Percentiles rank a stretch among this genome's conserved stretches.
Evolutionary conservation across 129 eudicot genomes (phyloP).

Genomic region (Daucus carota): DH1_v3.0 NC_030386.2:29165501-29166000

Average conservation of each 20-base stretch:
- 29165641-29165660: slow-evolving; percentile 65
- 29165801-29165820: slow-evolving; percentile 14
- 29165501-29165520: slow-evolving; percentile 78
- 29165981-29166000: slow-evolving; percentile 1
- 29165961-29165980: neutral
- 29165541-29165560: slow-evolving; percentile 63
- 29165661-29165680: slow-evolving; percentile 50
- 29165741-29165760: slow-evolving; percentile 33
- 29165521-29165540: slow-evolving; percentile 79
- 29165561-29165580: slow-evolving; percentile 73
- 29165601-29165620: slow-evolving; percentile 87
- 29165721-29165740: slow-evolving; percentile 63
- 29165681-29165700: slow-evolving; percentile 71
- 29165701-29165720: slow-evolving; percentile 93
- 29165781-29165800: slow-evolving; percentile 18
- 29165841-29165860: slow-evolving; percentile 79
- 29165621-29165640: slow-evolving; percentile 95
- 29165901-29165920: slow-evolving; percentile 71
- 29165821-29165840: slow-evolving; percentile 30
- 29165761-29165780: slow-evolving; percentile 31
- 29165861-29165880: slow-evolving; percentile 62
- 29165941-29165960: neutral
- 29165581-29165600: slow-evolving; percentile 85
- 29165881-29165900: slow-evolving; percentile 62
- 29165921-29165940: neutral